Conservation (phyloP, 768 basidiomycete genomes). For the Kwoniella mangroviensis region DNA sequence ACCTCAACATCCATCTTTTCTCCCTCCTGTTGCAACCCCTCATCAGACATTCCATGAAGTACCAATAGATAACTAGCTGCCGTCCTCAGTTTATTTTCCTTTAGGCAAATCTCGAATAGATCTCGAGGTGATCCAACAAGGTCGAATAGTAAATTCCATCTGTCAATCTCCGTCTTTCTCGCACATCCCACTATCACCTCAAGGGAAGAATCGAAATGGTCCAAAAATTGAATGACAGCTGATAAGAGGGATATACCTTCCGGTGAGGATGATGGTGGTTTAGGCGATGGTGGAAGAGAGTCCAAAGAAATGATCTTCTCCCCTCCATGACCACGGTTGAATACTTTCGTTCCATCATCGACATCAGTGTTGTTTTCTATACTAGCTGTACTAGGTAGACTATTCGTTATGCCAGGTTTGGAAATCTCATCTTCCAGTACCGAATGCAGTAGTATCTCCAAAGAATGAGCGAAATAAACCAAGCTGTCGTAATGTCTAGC, state of each 20-base stretch:
- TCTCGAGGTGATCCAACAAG: constrained; percentile 87
- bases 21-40: constrained; percentile 69
- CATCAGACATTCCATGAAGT: constrained; percentile 76
- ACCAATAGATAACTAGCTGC: constrained; percentile 92
- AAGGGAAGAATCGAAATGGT: constrained; percentile 86
- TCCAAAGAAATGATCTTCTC: not conserved
- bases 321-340: not conserved
- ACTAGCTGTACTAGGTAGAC: not conserved
- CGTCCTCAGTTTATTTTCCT: constrained; percentile 65
- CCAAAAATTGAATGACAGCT: constrained; percentile 82
- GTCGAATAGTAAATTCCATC: constrained; percentile 86
- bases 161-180: constrained; percentile 89
- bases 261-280: not conserved
- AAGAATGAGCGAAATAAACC: constrained; percentile 88
- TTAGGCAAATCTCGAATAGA: constrained; percentile 78
- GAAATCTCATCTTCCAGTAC: constrained; percentile 83
- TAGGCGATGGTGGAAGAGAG: not conserved
- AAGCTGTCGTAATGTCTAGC: constrained; percentile 84
- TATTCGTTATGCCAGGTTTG: not conserved
- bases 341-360: not conserved
- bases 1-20: constrained; percentile 58
- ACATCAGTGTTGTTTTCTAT: too few species aligned
- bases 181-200: constrained; percentile 96
- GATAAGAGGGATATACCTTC: constrained; percentile 59
- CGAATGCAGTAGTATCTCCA: constrained; percentile 91